phyloP scores from a whole-genome alignment of 2,329 filamentous ascomycete genomes.

The Berkeleyomyces basicola region DNA sequence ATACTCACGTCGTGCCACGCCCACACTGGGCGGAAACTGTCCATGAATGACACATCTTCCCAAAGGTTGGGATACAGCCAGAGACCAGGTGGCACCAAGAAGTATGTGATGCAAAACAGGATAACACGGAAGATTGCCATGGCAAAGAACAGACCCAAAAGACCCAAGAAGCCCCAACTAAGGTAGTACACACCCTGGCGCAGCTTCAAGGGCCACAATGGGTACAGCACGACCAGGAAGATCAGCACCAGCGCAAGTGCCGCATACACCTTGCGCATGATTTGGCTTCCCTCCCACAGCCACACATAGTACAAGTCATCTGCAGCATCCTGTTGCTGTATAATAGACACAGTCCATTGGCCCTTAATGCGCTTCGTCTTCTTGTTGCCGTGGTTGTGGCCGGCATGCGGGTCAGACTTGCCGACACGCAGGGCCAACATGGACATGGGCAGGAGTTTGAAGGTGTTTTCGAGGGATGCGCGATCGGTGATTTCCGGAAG shows the following conservation, averaged over 20 bases:
- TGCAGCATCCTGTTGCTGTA: constrained; percentile 79
- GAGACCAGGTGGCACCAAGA: constrained; percentile 67
- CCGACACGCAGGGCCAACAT: constrained; percentile 81
- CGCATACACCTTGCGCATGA: constrained; percentile 87
- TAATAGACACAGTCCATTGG: constrained; percentile 87
- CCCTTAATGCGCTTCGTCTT: constrained; percentile 84
- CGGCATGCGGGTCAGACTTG: constrained; percentile 54
- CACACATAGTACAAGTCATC: constrained; percentile 92
- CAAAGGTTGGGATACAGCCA: constrained; percentile 98
- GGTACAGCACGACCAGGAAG: constrained; percentile 84
- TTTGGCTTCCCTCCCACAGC: constrained; percentile 86
- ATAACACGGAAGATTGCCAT: constrained; percentile 97
- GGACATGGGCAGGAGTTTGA: constrained; percentile 88
- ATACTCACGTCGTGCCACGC: constrained; percentile 83
- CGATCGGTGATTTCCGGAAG: constrained; percentile 80
- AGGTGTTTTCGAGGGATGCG: constrained; percentile 75
- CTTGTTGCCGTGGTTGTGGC: constrained; percentile 51
- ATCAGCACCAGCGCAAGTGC: constrained; percentile 66
- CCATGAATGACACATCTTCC: constrained; percentile 96
- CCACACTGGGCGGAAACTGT: constrained; percentile 91
- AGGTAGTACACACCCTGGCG: constrained; percentile 94
- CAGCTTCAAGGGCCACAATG: constrained; percentile 83
- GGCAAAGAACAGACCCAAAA: constrained; percentile 84
- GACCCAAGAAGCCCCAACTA: constrained; percentile 78
- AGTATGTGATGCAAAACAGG: constrained; percentile 84